Evolutionary conservation across 345 rosid genomes (phyloP), one percentile per base, ranked within the genome.

Genomic region (Acer negundo): DNA sequence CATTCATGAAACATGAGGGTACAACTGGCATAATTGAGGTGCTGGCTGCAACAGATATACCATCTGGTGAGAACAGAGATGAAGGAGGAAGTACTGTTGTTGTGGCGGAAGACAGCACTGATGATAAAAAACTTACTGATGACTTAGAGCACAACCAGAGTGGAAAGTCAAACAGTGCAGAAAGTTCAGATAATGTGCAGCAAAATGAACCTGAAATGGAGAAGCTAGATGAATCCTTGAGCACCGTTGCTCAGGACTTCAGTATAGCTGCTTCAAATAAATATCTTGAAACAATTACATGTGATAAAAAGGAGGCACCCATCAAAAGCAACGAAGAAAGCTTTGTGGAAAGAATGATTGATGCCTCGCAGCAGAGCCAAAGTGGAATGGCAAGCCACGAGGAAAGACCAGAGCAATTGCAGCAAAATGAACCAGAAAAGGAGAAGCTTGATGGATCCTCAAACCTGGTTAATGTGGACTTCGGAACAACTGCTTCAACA

Each of bases 161-260:
- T 19, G 80, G 49, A 53, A 59, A 8, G 17, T 13, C 67, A 28
- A 61, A 28, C 74, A 38, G 23, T 5, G 62, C 53, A 38, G 76
- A 75, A 40, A 51, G 73, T 22, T 9, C 47, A 7, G 67, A 70
- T 56, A 61, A 31, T 20, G 56, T 22, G 66, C 76, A 65, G 71
- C 64, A 72, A 67, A 44, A 73, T 22, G 55, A 79, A 62, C 73
- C 62, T 8, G 72, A 19, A 65, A 24, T 63, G 22, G 83, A 84
- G 76, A 73, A 68, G 70, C 47, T 69, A 23, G 75, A 78, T 31
- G 62, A 19, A 35, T 62, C 74, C 51, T 4, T 64, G 31, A 75
- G 22, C 51, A 7, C 38, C 65, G 59, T 66, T 16, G 49, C 62
- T 46, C 19, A 78, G 75, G 77, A 69, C n/a, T 58, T 47, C 28